Evolutionary conservation across 192 early-diverging fungal genomes (phyloP).

Genomic region (Pecoramyces ruminantium): DNA sequence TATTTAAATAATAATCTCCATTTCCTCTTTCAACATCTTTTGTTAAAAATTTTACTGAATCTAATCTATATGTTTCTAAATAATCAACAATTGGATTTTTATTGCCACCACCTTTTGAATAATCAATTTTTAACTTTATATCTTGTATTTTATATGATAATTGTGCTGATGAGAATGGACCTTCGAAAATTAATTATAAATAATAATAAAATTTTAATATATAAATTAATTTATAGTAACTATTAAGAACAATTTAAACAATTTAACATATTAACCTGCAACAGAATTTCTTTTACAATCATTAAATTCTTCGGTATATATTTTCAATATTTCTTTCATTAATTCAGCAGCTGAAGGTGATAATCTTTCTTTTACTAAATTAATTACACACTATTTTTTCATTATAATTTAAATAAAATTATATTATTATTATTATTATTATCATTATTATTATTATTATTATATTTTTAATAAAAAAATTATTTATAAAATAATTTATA

Average conservation of each 20-base stretch:
- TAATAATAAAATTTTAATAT: background rate
- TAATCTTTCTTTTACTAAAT: background rate
- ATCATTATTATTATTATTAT: too few relatives aligned
- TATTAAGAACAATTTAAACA: too few relatives aligned
- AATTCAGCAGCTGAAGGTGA: background rate
- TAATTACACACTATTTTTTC: background rate
- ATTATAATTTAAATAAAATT: too few relatives aligned
- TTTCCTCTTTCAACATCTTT: background rate
- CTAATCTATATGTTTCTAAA: background rate
- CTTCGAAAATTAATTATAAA: background rate
- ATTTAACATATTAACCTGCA: background rate
- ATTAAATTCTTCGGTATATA: background rate
- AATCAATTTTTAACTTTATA: background rate
- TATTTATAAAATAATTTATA: too few relatives aligned
- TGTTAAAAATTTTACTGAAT: background rate
- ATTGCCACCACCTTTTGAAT: background rate
- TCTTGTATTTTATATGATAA: background rate
- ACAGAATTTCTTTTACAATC: background rate
- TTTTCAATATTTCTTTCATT: background rate
- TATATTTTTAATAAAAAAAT: too few relatives aligned
- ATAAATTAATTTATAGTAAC: too few relatives aligned
- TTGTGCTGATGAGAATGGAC: background rate
- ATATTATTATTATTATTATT: too few relatives aligned
- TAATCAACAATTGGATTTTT: background rate
- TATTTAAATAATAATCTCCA: background rate